These are phyloP conservation scores for Sparassis latifolia DNA, from an alignment of 1,284 basidiomycete genomes.

Conservation along the genomic window DNA sequence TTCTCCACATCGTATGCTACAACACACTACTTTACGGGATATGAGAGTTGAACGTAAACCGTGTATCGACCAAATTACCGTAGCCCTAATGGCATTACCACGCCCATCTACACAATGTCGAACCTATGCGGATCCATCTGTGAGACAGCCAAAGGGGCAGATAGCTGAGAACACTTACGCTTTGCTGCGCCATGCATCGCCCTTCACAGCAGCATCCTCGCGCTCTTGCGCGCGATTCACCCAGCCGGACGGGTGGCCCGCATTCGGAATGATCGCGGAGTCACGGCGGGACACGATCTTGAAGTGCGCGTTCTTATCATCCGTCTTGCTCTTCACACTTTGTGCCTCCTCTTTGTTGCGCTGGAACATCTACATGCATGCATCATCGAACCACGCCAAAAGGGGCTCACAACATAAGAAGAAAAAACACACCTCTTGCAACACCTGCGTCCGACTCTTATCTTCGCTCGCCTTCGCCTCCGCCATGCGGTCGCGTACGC, in stretches of 20 bases:
- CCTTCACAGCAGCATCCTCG: conserved; percentile 40
- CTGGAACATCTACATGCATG: conserved; percentile 42
- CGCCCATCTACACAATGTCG: background rate
- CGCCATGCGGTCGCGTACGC: conserved; percentile 69
- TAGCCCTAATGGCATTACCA: background rate
- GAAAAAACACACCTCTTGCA: conserved; percentile 53
- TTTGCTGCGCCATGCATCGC: conserved; percentile 61
- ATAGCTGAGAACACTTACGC: conserved; percentile 33
- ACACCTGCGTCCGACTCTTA: conserved; percentile 43
- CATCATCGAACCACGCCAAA: background rate
- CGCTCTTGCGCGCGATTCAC: conserved; percentile 58
- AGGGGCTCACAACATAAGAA: background rate
- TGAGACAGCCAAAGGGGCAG: background rate
- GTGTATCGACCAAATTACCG: no score
- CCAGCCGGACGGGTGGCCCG: conserved; percentile 69
- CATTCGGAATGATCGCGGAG: conserved; percentile 50
- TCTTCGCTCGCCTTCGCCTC: conserved; percentile 57
- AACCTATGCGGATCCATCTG: background rate
- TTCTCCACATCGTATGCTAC: no score
- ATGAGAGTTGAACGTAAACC: no score
- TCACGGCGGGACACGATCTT: conserved; percentile 66
- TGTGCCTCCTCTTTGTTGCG: conserved; percentile 48
- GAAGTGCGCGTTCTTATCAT: conserved; percentile 56
- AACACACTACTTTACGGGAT: no score
- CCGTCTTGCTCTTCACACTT: conserved; percentile 30